Conservation (phyloP, 192 early-diverging fungal genomes). For the Spinellus fusiger region DNA sequence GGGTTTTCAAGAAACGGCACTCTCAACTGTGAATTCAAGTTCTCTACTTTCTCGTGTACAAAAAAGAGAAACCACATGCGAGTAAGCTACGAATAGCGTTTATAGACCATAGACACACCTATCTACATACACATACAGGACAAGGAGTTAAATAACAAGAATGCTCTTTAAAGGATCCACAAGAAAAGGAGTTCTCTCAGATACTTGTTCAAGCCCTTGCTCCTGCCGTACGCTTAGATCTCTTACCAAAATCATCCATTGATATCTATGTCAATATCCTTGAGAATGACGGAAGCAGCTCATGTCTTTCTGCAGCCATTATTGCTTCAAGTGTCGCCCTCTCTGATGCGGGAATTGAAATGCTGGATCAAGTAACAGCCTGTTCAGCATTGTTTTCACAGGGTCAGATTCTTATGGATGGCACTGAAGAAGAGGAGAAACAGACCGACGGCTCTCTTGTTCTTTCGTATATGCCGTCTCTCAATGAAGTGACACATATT, state of each 20-base stretch:
- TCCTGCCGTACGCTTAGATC: constrained; percentile 66
- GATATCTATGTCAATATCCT: constrained; percentile 54
- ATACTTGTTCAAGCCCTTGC: constrained; percentile 57
- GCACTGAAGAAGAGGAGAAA: constrained; percentile 49
- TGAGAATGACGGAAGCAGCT: constrained; percentile 60
- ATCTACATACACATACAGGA: too few relatives aligned
- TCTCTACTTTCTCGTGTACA: constrained; percentile 63
- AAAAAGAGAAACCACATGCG: constrained; percentile 42
- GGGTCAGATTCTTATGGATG: constrained; percentile 42
- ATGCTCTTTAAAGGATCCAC: constrained; percentile 51
- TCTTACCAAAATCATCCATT: constrained; percentile 68
- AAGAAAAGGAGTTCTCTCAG: constrained; percentile 61
- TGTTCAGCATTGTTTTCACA: constrained; percentile 48
- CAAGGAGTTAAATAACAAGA: background rate
- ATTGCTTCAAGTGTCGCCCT: constrained; percentile 62
- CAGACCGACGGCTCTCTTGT: constrained; percentile 51
- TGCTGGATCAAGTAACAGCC: constrained; percentile 75
- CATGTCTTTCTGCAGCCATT: constrained; percentile 59
- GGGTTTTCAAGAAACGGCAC: constrained; percentile 48
- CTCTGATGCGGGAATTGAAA: constrained; percentile 83
- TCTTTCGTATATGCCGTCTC: constrained; percentile 75
- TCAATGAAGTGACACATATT: constrained; percentile 75
- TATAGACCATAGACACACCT: background rate
- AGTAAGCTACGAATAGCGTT: constrained; percentile 4
- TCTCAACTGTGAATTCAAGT: constrained; percentile 71